Percentiles rank a stretch among this genome's conserved stretches.
These are phyloP conservation scores for Pluteus cervinus DNA, from an alignment of 768 basidiomycete species.

Conservation along the genomic window DNA sequence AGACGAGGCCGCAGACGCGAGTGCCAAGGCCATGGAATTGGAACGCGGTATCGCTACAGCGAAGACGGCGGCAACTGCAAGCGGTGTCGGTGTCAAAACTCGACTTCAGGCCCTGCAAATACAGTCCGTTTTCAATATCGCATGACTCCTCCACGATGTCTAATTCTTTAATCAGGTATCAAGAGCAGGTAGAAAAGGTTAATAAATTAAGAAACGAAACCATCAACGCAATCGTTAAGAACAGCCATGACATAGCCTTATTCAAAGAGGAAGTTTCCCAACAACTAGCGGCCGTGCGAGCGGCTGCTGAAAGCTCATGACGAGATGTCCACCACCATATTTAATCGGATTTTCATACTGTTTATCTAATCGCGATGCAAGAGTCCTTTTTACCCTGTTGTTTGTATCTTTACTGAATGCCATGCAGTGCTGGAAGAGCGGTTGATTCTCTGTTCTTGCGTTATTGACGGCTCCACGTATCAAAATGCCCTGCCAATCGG, in stretches of 20 bases:
- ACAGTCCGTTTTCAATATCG: slow-evolving; percentile 40
- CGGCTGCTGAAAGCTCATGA: slow-evolving; percentile 61
- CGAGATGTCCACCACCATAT: slow-evolving; percentile 13
- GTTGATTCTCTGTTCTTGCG: no score
- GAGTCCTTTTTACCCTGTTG: no score
- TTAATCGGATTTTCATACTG: no score
- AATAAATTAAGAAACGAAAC: slow-evolving; percentile 74
- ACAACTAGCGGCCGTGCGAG: slow-evolving; percentile 60
- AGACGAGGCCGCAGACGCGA: slow-evolving; percentile 64
- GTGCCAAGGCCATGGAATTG: slow-evolving; percentile 57
- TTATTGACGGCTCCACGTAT: no score
- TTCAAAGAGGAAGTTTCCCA: slow-evolving; percentile 78
- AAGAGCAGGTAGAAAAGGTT: slow-evolving; percentile 74
- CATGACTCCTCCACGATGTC: not conserved
- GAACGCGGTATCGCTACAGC: slow-evolving; percentile 73
- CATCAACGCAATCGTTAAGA: slow-evolving; percentile 75
- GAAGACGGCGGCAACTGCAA: slow-evolving; percentile 67
- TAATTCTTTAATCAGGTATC: slow-evolving; percentile 42
- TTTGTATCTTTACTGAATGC: no score
- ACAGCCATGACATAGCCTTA: slow-evolving; percentile 74
- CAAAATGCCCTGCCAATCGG: no score
- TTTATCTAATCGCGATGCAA: no score
- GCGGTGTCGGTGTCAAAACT: slow-evolving; percentile 79
- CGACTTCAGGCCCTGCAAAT: slow-evolving; percentile 73
- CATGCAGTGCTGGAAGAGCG: no score